phyloP scores from a whole-genome alignment of 2,329 filamentous ascomycete genomes.

The Botryosphaeria dothidea region DNA sequence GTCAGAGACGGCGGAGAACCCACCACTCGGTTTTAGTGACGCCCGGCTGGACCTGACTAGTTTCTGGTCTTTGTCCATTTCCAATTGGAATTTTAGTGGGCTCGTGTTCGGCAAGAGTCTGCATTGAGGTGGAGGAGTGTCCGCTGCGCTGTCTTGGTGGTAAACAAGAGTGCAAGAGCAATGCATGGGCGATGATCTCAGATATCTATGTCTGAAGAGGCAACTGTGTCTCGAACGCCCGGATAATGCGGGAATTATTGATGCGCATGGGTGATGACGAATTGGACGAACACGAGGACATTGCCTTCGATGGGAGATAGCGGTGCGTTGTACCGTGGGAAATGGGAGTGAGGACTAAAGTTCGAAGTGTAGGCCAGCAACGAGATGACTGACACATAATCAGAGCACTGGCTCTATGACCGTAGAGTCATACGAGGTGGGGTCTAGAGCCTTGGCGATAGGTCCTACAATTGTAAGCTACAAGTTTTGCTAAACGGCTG shows the following conservation, averaged over 20 bases:
- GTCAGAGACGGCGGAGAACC: not conserved
- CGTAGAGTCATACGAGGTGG: too few species aligned
- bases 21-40: not conserved
- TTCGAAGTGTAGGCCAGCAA: too few species aligned
- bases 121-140: not conserved
- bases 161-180: not conserved
- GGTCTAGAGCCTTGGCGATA: too few species aligned
- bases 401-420: not conserved
- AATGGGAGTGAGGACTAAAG: too few species aligned
- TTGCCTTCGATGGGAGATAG: not conserved
- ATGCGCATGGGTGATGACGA: not conserved
- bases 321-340: not conserved
- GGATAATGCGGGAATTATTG: not conserved
- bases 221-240: not conserved
- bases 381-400: not conserved
- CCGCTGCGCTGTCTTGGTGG: not conserved
- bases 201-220: not conserved
- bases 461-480: too few species aligned
- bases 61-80: not conserved
- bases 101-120: not conserved
- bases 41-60: not conserved
- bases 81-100: not conserved
- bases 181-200: not conserved
- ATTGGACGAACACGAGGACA: not conserved
- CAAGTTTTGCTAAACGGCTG: not conserved